phyloP scores from a whole-genome alignment of 1,139 yeast genomes.

The Sugiyamaella grinbergsii region DNA sequence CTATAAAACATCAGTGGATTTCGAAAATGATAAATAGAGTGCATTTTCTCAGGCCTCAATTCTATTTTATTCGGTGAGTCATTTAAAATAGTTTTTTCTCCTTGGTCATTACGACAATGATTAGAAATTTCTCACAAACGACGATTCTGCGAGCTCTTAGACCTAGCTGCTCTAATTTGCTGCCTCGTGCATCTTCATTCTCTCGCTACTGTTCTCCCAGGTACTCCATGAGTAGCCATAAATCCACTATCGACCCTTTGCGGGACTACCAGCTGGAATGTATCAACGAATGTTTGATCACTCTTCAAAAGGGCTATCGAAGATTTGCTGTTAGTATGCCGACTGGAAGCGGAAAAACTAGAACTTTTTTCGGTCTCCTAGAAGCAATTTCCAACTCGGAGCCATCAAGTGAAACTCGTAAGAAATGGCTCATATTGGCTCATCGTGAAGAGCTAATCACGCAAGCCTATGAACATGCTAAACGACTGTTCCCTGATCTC shows the following conservation, averaged over 20 bases:
- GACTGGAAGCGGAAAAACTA: constrained; percentile 93
- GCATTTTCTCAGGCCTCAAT: background rate
- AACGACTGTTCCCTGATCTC: constrained; percentile 52
- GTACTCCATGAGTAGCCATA: too few species aligned
- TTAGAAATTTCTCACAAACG: too few species aligned
- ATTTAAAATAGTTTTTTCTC: too few species aligned
- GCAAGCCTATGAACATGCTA: constrained; percentile 65
- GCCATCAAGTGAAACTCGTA: constrained; percentile 37
- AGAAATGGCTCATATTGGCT: constrained; percentile 66
- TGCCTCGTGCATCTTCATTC: too few species aligned
- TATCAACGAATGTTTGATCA: constrained; percentile 54
- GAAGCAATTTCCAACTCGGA: constrained; percentile 48
- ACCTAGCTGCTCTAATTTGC: too few species aligned
- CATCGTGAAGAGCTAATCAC: constrained; percentile 77
- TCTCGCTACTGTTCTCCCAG: too few species aligned
- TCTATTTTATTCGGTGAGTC: background rate
- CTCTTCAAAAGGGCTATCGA: constrained; percentile 51
- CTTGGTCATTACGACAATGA: background rate
- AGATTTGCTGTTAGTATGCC: constrained; percentile 85
- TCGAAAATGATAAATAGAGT: background rate
- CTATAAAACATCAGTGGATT: background rate
- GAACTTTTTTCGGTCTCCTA: constrained; percentile 67
- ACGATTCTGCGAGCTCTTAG: too few species aligned
- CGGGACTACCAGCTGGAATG: constrained; percentile 77
- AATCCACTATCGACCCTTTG: constrained; percentile 36